These are phyloP conservation scores for Termitomyces sp. DNA, from an alignment of 768 basidiomycete species.

Conservation along the genomic window DNA sequence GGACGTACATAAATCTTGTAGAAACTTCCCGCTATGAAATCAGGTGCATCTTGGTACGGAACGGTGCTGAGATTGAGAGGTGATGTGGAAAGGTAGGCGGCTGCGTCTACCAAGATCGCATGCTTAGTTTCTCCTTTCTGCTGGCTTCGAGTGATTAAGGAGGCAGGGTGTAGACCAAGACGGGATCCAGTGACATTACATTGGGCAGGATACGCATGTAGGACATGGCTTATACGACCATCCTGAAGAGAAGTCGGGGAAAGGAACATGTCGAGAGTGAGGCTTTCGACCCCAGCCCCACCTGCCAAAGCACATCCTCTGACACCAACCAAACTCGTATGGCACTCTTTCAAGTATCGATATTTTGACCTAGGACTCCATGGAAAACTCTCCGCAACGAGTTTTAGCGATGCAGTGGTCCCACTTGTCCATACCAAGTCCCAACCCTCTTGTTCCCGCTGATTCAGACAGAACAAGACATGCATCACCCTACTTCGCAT, in stretches of 20 bases:
- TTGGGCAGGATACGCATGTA: constrained; percentile 13
- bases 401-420: constrained; percentile 8
- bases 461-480: constrained; percentile 6
- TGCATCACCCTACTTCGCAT: constrained; percentile 10
- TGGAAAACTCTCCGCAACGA: constrained; percentile 9
- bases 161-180: constrained; percentile 11
- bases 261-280: constrained; percentile 8
- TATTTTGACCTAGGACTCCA: constrained; percentile 6
- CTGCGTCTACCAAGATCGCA: constrained; percentile 11
- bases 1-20: constrained; percentile 13
- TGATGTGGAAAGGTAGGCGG: constrained; percentile 14
- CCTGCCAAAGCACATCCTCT: constrained; percentile 11
- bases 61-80: constrained; percentile 7
- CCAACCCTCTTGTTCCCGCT: constrained; percentile 9
- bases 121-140: neutral
- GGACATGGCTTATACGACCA: neutral
- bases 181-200: constrained; percentile 14
- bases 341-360: constrained; percentile 10
- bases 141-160: neutral
- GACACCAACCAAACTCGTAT: constrained; percentile 13
- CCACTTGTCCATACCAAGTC: constrained; percentile 14
- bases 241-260: neutral
- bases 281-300: constrained; percentile 10
- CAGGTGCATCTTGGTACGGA: constrained; percentile 8
- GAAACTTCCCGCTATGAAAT: constrained; percentile 12